Base-by-base conservation (phyloP, 2,329 filamentous ascomycete genomes). In the Phialemoniopsis sp. region DNA sequence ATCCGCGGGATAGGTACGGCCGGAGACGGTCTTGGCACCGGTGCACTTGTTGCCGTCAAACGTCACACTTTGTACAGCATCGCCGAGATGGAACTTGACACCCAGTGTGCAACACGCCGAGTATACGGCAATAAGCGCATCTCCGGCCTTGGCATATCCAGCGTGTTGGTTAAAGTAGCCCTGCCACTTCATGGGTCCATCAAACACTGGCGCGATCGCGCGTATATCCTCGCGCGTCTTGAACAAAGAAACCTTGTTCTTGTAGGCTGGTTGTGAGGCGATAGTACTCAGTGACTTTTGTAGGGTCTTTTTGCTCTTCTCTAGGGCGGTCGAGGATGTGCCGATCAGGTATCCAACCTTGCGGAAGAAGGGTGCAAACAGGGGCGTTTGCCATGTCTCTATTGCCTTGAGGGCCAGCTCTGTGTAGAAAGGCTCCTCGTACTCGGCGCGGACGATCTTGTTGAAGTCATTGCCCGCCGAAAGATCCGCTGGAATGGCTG, bases 401-500 rank as follows among this genome's bases (percentile, higher is more conserved):
- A 78, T 72, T 1, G 76, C 74, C 64, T 75, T 58, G 64, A 78
- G 57, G 2, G 75, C 68, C 32, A 79, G 50, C 3, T 76, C 62
- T 1, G 73, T 73, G 42, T 81, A 80, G 40, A 76, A 77, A 0
- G 64, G 60, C 42, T 79, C 73, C 44, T 76, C 72, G 42, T 80
- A 80, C 46, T 80, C 75, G 5, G 70, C 73, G 3, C 76, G 66
- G 29, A 81, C 62, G 40, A 81, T 80, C 54, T 82, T 82, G 53
- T 81, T 82, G 18, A 81, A 51, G 45, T 82, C 76, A 42, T 78
- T 76, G 15, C 68, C 76, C 0, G 76, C 78, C 0, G 78, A 70
- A 2, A 68, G 4, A 59, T 70, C 57, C 2, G 36, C 30, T 15
- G 40, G 40, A 9, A 42, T 21, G 9, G 10, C 12, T 4, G 36